Conservation (phyloP, 2,329 filamentous ascomycete species). For the Trichocomaceae sp. region DNA sequence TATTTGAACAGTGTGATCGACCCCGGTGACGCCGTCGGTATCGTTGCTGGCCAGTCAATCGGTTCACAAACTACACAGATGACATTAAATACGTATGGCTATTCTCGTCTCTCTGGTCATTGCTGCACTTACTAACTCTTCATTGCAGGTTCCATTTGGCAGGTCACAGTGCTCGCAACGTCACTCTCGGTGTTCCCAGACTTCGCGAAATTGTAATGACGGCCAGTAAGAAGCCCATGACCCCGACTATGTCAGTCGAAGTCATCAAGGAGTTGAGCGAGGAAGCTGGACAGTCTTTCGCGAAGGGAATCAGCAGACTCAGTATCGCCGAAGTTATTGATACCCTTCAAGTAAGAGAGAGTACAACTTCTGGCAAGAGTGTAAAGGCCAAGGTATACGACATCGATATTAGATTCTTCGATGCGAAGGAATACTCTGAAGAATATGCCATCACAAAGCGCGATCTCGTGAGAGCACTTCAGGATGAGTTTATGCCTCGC, state of each 20-base stretch:
- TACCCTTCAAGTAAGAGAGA: conserved; percentile 71
- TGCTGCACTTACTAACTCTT: background rate
- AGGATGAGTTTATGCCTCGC: conserved; percentile 67
- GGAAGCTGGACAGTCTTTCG: conserved; percentile 68
- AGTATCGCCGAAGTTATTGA: conserved; percentile 79
- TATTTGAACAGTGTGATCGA: conserved; percentile 89
- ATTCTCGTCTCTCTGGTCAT: background rate
- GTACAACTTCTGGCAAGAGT: conserved; percentile 63
- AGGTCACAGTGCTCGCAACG: conserved; percentile 96
- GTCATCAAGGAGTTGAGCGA: conserved; percentile 65
- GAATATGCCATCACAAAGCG: conserved; percentile 75
- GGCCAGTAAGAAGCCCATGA: conserved; percentile 79
- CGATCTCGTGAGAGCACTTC: conserved; percentile 74
- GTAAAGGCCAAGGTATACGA: conserved; percentile 79
- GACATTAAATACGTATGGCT: conserved; percentile 76
- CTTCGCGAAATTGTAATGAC: conserved; percentile 98
- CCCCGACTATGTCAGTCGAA: conserved; percentile 67
- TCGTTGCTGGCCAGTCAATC: conserved; percentile 92
- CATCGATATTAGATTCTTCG: conserved; percentile 76
- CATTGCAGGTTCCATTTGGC: conserved; percentile 75
- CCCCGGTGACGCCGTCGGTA: conserved; percentile 91
- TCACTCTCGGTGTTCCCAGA: conserved; percentile 95
- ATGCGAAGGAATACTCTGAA: conserved; percentile 70
- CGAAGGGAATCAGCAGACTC: conserved; percentile 84
- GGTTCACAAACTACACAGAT: conserved; percentile 98